These are phyloP conservation scores for Dionaea muscipula DNA, from an alignment of 179 eudicot genomes.

Conservation along the genomic window DNA sequence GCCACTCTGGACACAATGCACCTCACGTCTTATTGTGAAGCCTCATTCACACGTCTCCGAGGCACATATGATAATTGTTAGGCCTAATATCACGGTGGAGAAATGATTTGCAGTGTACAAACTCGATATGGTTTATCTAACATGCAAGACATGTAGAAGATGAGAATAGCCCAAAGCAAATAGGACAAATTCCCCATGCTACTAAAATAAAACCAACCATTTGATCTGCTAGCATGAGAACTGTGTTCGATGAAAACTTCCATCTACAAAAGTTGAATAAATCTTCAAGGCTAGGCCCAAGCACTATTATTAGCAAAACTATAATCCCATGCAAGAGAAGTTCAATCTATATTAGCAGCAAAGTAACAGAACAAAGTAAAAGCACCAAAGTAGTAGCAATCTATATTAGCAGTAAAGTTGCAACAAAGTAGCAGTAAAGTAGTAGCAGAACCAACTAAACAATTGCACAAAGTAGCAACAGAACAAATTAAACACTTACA, in stretches of 20 bases:
- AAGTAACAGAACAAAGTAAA: conserved; percentile 79
- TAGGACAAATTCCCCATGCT: not conserved
- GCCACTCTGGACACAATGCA: no score
- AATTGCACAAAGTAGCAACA: no score
- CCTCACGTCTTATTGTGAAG: no score
- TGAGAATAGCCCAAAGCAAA: not conserved
- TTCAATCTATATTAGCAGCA: conserved; percentile 83
- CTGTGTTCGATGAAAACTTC: conserved; percentile 73
- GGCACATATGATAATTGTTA: conserved; percentile 94
- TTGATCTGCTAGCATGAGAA: conserved; percentile 96
- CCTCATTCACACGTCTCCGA: conserved; percentile 96
- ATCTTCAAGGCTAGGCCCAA: conserved; percentile 92
- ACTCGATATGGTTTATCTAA: conserved; percentile 88
- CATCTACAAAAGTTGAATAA: conserved; percentile 81
- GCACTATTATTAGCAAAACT: no score
- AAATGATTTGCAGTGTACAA: conserved; percentile 77
- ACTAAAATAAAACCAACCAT: conserved; percentile 32
- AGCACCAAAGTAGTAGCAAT: no score
- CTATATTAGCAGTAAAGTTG: no score
- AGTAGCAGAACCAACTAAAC: no score
- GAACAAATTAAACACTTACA: no score
- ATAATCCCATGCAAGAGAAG: conserved; percentile 79
- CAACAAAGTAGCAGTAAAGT: no score
- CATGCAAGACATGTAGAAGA: not conserved
- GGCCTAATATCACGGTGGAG: conserved; percentile 97